Evolutionary conservation across 225 moss, liverwort and hornwort species (phyloP).

Genomic region (Antitrichia curtipendula): DNA sequence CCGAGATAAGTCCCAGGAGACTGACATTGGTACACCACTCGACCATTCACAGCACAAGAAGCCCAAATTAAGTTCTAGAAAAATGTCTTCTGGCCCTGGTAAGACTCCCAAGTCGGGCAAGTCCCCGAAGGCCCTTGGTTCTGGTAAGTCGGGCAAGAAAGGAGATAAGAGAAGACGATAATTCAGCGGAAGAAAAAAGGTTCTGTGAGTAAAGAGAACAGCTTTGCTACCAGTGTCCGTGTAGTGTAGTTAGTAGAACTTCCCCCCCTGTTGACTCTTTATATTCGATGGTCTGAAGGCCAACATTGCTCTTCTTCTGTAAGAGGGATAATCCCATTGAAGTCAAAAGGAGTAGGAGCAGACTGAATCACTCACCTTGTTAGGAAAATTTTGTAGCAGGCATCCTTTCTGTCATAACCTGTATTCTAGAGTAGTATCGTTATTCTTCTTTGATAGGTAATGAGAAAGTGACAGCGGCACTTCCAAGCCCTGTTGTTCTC

Average conservation of each 20-base stretch:
- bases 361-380: neutral
- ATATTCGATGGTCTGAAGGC: neutral
- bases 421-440: neutral
- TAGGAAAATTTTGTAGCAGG: neutral
- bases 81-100: neutral
- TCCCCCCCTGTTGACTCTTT: neutral
- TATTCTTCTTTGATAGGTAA: neutral
- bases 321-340: neutral
- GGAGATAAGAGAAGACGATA: neutral
- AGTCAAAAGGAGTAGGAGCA: neutral
- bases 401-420: neutral
- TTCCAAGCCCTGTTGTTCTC: neutral
- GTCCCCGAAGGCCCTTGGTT: neutral
- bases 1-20: slow-evolving; percentile 9
- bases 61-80: neutral
- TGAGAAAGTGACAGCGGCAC: neutral
- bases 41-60: slow-evolving; percentile 7
- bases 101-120: neutral
- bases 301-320: neutral
- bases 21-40: neutral
- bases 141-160: slow-evolving; percentile 14
- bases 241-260: neutral
- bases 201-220: neutral
- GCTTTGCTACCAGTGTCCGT: neutral
- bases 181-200: neutral